phyloP scores from a whole-genome alignment of 371 early-diverging fungal species.

The Blakeslea trispora region DNA sequence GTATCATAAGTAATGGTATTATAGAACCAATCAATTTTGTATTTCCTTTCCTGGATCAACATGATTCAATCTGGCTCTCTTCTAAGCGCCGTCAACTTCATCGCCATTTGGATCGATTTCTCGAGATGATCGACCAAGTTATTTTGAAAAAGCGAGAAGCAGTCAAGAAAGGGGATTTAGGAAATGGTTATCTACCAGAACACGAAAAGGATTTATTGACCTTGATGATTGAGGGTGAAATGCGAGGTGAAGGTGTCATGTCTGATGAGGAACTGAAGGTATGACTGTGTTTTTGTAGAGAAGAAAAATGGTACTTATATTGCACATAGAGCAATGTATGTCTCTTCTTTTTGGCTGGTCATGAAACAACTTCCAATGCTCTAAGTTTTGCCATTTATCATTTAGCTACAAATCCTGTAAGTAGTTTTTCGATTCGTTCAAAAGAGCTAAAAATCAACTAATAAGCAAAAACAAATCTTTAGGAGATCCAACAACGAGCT shows the following conservation, averaged over 20 bases:
- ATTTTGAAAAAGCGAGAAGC: conserved; percentile 10
- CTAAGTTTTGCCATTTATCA: conserved; percentile 19
- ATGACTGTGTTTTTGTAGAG: too few species aligned
- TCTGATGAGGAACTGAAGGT: conserved; percentile 17
- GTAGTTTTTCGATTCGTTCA: conserved; percentile 1
- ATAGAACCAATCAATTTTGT: background rate
- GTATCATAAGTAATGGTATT: conserved; percentile 12
- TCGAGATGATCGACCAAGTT: conserved; percentile 9
- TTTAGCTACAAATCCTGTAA: conserved; percentile 26
- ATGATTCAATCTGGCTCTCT: conserved; percentile 19
- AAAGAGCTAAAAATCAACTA: background rate
- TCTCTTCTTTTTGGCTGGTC: conserved; percentile 33
- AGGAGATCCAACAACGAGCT: conserved; percentile 27
- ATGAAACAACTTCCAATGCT: conserved; percentile 24
- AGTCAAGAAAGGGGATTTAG: conserved; percentile 10
- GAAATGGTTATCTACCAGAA: conserved; percentile 4
- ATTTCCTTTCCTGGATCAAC: conserved; percentile 48
- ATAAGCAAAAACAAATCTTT: too few species aligned
- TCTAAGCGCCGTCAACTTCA: conserved; percentile 10
- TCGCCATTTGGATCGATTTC: conserved; percentile 15
- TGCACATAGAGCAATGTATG: conserved; percentile 24
- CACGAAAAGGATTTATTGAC: conserved; percentile 25
- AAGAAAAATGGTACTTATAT: too few species aligned
- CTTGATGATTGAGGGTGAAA: conserved; percentile 20
- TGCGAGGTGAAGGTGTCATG: conserved; percentile 9